phyloP scores from a whole-genome alignment of 352 stramenopile genomes.

The Phytophthora aleatoria region DNA sequence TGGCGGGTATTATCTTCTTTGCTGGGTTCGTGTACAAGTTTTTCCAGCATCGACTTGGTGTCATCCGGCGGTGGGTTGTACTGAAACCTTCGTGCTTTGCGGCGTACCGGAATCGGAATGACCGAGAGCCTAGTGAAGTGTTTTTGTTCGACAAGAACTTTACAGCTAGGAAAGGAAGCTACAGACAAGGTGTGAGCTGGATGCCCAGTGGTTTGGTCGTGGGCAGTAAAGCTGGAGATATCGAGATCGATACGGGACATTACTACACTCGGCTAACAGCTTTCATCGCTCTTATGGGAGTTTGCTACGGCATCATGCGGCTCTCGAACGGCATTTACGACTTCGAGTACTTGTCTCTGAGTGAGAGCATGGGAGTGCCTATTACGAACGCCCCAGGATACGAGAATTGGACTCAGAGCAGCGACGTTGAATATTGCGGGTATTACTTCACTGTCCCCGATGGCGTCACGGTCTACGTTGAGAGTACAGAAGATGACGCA shows the following conservation, averaged over 20 bases:
- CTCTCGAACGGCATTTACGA: constrained; percentile 64
- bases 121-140: constrained; percentile 83
- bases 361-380: constrained; percentile 29
- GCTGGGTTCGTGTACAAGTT: constrained; percentile 89
- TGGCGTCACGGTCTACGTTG: constrained; percentile 53
- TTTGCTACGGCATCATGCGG: constrained; percentile 74
- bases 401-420: constrained; percentile 52
- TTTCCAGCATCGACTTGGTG: constrained; percentile 84
- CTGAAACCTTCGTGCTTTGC: constrained; percentile 88
- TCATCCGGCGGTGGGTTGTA: constrained; percentile 86
- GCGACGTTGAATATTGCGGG: constrained; percentile 60
- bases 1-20: constrained; percentile 65
- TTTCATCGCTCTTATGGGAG: constrained; percentile 59
- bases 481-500: constrained; percentile 34
- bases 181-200: constrained; percentile 85
- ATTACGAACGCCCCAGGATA: constrained; percentile 41
- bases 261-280: constrained; percentile 85
- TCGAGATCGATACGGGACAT: constrained; percentile 86
- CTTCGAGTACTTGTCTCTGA: constrained; percentile 53
- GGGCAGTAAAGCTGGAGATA: constrained; percentile 78
- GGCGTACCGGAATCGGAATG: constrained; percentile 72
- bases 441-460: constrained; percentile 73
- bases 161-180: constrained; percentile 74
- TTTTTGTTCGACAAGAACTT: constrained; percentile 90
- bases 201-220: constrained; percentile 88